Conservation (phyloP, 441 rosid species). For the Pelargonium cotyledonis region DNA sequence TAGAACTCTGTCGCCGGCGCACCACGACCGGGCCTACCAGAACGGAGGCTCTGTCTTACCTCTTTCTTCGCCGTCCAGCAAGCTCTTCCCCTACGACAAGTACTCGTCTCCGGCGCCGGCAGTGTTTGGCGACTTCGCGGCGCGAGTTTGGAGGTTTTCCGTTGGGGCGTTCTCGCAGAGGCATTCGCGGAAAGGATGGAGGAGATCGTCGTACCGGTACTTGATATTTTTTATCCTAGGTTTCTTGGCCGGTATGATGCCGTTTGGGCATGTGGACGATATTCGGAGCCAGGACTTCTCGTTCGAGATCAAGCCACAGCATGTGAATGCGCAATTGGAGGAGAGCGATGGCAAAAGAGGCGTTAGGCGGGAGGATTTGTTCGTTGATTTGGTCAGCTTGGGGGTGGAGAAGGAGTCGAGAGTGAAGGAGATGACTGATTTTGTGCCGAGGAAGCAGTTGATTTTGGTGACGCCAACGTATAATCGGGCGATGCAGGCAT, state of each 20-base stretch:
- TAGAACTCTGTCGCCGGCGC: constrained; percentile 5
- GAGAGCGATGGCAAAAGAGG: not conserved
- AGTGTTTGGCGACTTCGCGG: not conserved
- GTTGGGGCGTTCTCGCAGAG: not conserved
- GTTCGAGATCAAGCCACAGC: constrained; percentile 4
- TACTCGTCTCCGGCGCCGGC: constrained; percentile 5
- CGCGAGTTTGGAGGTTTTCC: not conserved
- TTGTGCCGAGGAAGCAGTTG: constrained; percentile 42
- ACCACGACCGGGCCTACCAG: not conserved
- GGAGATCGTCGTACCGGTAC: not conserved
- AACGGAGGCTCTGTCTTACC: not conserved
- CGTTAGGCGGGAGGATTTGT: not conserved
- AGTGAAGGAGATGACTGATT: not conserved
- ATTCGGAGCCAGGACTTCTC: constrained; percentile 2
- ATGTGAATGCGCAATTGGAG: constrained; percentile 3
- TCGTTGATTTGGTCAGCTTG: constrained; percentile 4
- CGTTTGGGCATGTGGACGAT: not conserved
- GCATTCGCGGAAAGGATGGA: constrained; percentile 1
- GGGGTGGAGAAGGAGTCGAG: not conserved
- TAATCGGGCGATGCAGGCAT: constrained; percentile 72
- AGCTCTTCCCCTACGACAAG: not conserved
- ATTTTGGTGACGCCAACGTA: constrained; percentile 90
- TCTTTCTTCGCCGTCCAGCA: not conserved
- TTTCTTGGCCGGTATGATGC: not conserved
- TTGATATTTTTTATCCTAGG: not conserved